A percentile compares a stretch with the other conserved stretches of the same genome.
phyloP scores from a whole-genome alignment of 768 basidiomycete species.

The Termitomyces sp. region DNA sequence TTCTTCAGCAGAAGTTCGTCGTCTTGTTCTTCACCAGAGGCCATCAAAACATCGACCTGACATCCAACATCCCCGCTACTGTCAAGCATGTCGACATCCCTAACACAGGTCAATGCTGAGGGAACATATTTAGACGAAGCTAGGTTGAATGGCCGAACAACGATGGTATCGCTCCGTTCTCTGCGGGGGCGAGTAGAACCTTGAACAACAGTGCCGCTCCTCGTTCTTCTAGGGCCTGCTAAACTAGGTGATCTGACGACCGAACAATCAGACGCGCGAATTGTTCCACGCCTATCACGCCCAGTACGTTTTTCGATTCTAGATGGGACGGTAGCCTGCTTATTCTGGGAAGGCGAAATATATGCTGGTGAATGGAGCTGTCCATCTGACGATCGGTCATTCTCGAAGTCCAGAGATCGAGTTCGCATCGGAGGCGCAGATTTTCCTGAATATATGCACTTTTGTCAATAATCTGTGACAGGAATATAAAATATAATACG shows the following conservation, averaged over 20 bases:
- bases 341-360: slow-evolving; percentile 9
- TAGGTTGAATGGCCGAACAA: slow-evolving; percentile 11
- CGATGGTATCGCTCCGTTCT: slow-evolving; percentile 18
- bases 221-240: slow-evolving; percentile 31
- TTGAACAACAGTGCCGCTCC: slow-evolving; percentile 43
- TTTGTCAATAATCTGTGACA: background rate
- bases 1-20: slow-evolving; percentile 15
- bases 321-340: background rate
- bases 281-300: slow-evolving; percentile 41
- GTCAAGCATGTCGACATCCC: slow-evolving; percentile 7
- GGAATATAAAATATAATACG: background rate
- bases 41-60: slow-evolving; percentile 18
- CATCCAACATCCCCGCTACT: slow-evolving; percentile 1
- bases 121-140: slow-evolving; percentile 3
- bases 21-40: slow-evolving; percentile 10
- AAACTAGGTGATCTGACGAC: slow-evolving; percentile 10
- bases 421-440: slow-evolving; percentile 4
- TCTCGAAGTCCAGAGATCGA: slow-evolving; percentile 12
- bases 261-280: slow-evolving; percentile 41
- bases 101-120: background rate
- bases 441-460: slow-evolving; percentile 1
- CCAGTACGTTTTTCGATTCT: slow-evolving; percentile 13
- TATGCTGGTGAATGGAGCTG: slow-evolving; percentile 9
- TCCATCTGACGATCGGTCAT: background rate
- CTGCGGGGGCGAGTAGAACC: slow-evolving; percentile 11